Evolutionary conservation across 2,329 filamentous ascomycete genomes (phyloP), one percentile per base, ranked within the genome.

Genomic region (Colletotrichum scovillei): DNA sequence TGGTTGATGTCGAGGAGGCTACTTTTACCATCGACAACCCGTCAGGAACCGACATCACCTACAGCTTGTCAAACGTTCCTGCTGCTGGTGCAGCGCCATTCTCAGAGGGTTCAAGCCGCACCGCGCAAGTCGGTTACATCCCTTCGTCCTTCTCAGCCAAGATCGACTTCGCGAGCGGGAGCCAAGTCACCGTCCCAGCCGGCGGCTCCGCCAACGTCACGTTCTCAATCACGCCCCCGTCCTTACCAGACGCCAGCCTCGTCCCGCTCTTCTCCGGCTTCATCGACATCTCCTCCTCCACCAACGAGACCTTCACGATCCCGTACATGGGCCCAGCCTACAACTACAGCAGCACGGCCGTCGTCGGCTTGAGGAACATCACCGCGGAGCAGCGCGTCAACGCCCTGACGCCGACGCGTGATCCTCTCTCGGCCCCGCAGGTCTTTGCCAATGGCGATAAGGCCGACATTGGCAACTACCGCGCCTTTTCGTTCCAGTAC

Each of bases 11-110:
- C 82, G 86, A 90, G 69, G 79, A 80, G 53, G 79, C 82, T 9
- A 82, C 81, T 0, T 90, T 92, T 77, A 86, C 83, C 28, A 84
- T 92, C 75, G 84, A 80, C 76, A 92, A 92, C 81, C 82, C 83
- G 3, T 88, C 87, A 42, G 79, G 80, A 11, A 81, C 82, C 28
- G 79, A 83, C 0, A 79, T 90, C 59, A 87, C 86, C 6, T 91
- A 91, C 80, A 82, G 82, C 7, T 80, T 92, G 9, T 83, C 83
- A 14, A 84, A 90, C 70, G 79, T 85, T 1, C 84, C 86, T 1
- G 86, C 89, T 9, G 80, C 85, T 11, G 89, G 89, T 2, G 85
- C 86, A 64, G 91, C 90, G 78, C 88, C 89, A 0, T 86, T 85
- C 76, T 79, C 84, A 2, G 75, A 77, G 1, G 77, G 72, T 38